Evolutionary conservation across 768 basidiomycete species (phyloP), one percentile per base, ranked within the genome.

Genomic region (Suillus clintonianus): DNA sequence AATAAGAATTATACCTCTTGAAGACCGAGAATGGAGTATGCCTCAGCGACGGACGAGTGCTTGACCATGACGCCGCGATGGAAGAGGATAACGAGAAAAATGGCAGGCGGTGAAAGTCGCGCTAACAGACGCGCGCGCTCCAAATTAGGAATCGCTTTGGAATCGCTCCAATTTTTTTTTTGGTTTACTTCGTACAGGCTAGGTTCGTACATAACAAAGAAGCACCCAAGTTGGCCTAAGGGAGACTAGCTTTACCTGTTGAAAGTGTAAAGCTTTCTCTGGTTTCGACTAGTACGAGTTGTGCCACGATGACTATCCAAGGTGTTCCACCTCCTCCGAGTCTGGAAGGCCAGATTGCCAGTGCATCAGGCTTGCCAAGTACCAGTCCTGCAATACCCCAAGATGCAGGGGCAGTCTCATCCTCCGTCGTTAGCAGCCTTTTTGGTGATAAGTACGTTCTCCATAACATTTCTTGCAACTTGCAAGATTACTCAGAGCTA

Each of bases 381-480:
- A 19, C 56, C 27, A n/a, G 56, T 36, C 34, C 68, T 1, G 27
- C 63, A 14, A 55, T 66, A 9, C 36, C 61, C 1, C 63, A 64
- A 37, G 64, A 71, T 4, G 50, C 65, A 30, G 37, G 58, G 60
- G 37, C 59, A 62, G 36, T 15, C 53, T n/a, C 56, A 19, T 57
- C 65, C 64, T 78, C 81, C 27, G 67, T 83, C 5, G 51, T 85
- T 17, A 69, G 69, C 19, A 68, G 68, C 47, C 74, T 90, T 37
- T 73, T 86, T 27, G 82, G 81, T 63, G 87, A 90, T 80, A 91
- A 91, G 90, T 91, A 73, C 79, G 89, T 81, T 58, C 62, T 58
- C 3, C 43, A 34, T 13, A 8, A 32, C 36, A n/a, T 62, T 56
- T 67, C 34, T 37, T 22, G 6, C 11, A 17, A 39, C 60, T 32